Base-by-base conservation (phyloP, 305 asterid species). In the Plantago coronopus region DNA sequence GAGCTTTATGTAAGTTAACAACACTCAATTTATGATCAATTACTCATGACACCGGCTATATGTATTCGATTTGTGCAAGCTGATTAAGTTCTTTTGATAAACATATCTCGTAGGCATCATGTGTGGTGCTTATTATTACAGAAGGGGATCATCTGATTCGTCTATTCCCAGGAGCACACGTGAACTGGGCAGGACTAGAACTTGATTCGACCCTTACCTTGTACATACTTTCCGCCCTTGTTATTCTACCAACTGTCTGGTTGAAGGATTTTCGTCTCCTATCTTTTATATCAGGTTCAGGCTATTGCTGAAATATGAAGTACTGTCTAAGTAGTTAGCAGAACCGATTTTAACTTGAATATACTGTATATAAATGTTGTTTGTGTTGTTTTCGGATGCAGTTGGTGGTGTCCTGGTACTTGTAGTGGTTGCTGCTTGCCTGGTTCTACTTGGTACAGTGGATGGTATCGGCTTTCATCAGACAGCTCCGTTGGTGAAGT, bases 401-500 rank as follows among this genome's bases (percentile, higher is more conserved):
- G 54, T 25, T 48, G 54, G 25, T 13, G 54, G 54, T 48, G 20
- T 48, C 12, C 25, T 48, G 18, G 54, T 48, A 17, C 18, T 25
- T 15, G 13, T 48, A 48, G 20, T 16, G 18, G 69, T 91, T 54
- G 83, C 82, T 64, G 47, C 84, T 7, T 85, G 94, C 62, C 68
- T 91, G 29, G 38, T 84, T 18, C 65, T 72, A 38, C 64, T 83
- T 47, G 96, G 94, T 29, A 81, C 88, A 0, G 68, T 66, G 12
- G 88, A 73, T 68, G 91, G 77, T 59, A 75, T 82, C 46, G 96
- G 96, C 49, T 86, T 84, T 70, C 87, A 81, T 60, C 83, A 77
- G 16, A 74, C 69, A 17, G 78, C 81, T 40, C 74, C 68, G 58
- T 23, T 79, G 45, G 69, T 91, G 45, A 65, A 84, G 50, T 88